Evolutionary conservation across 768 basidiomycete genomes (phyloP).

Genomic region (Bullera alba): DNA sequence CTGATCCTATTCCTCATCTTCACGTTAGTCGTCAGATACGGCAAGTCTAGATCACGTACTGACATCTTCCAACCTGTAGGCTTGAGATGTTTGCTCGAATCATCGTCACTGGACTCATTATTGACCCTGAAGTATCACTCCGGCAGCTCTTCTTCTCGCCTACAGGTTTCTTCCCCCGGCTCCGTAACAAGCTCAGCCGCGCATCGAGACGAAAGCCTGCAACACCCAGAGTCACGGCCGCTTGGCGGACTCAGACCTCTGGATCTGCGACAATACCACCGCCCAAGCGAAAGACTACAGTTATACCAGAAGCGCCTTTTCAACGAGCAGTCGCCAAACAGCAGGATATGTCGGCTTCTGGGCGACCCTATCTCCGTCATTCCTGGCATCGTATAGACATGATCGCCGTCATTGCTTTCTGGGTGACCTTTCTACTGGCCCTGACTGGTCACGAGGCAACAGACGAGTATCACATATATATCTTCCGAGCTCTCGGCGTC

Average conservation of each 20-base stretch:
- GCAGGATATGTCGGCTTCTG: slow-evolving; percentile 35
- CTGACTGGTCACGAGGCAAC: slow-evolving; percentile 62
- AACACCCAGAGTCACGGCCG: too few species aligned
- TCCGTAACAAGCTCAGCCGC: not conserved
- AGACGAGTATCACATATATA: slow-evolving; percentile 60
- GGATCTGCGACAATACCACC: not conserved
- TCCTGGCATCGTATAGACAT: slow-evolving; percentile 79
- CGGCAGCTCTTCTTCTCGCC: slow-evolving; percentile 28
- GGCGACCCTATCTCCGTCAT: slow-evolving; percentile 79
- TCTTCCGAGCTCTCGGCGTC: slow-evolving; percentile 83
- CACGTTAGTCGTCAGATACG: slow-evolving; percentile 55
- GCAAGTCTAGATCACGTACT: not conserved
- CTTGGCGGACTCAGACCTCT: not conserved
- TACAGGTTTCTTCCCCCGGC: slow-evolving; percentile 8
- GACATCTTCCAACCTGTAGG: slow-evolving; percentile 51
- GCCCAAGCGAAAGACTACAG: slow-evolving; percentile 9
- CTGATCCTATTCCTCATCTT: slow-evolving; percentile 77
- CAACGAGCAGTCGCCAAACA: slow-evolving; percentile 45
- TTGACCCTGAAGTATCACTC: slow-evolving; percentile 60
- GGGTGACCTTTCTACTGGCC: slow-evolving; percentile 72
- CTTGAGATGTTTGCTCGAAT: slow-evolving; percentile 82
- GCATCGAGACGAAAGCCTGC: not conserved
- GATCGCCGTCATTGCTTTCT: slow-evolving; percentile 76
- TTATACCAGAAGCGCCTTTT: slow-evolving; percentile 46
- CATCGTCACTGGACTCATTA: slow-evolving; percentile 76